A percentile compares a stretch with the other conserved stretches of the same genome.
Conservation (phyloP, 345 rosid species). For the Eucalyptus pumila region DNA sequence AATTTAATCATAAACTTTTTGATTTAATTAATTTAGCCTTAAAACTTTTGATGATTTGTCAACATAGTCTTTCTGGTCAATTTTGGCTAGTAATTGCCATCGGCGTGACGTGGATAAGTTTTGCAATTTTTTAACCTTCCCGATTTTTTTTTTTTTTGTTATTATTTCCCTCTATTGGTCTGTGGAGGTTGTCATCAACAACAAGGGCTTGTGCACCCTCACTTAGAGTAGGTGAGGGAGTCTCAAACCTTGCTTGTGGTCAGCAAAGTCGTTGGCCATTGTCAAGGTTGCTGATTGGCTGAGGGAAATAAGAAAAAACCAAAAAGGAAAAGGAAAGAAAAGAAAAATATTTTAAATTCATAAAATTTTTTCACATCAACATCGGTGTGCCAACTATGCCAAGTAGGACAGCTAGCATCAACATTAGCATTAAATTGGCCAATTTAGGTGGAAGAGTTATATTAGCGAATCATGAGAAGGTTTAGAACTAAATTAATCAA, state of each 20-base stretch:
- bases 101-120: not conserved
- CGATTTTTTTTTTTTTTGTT: not conserved
- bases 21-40: not conserved
- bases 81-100: not conserved
- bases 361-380: not conserved
- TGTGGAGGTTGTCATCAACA: not conserved
- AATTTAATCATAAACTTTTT: not conserved
- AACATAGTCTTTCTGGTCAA: not conserved
- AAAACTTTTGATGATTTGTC: not conserved
- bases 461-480: not conserved
- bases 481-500: not conserved
- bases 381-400: rapidly evolving
- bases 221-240: not conserved
- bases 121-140: not conserved
- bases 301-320: not conserved
- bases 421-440: not conserved
- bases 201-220: not conserved
- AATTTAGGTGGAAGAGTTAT: not conserved
- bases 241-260: not conserved
- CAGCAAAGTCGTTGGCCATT: not conserved
- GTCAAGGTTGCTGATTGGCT: rapidly evolving
- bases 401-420: rapidly evolving
- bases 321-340: not conserved
- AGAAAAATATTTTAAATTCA: not conserved
- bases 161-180: not conserved